Conservation (phyloP, 192 early-diverging fungal species). For the Martensiomyces pterosporus region DNA sequence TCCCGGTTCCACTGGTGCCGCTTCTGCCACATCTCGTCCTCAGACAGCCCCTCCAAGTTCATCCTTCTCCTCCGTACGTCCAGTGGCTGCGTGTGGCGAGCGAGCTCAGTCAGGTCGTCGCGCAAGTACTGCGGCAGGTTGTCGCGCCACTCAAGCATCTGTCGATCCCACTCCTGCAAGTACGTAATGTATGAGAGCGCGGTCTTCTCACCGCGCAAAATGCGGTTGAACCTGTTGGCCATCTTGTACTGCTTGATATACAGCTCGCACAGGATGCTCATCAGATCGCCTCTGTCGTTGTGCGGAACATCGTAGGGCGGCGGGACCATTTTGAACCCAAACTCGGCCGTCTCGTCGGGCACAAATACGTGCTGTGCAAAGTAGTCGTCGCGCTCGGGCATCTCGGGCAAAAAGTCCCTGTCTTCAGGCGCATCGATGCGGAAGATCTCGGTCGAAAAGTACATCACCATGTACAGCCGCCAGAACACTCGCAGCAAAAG, state of each 20-base stretch:
- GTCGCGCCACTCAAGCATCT: slow-evolving; percentile 48
- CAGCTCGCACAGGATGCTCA: slow-evolving; percentile 40
- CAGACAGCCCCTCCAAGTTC: slow-evolving; percentile 42
- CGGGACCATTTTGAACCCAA: slow-evolving; percentile 38
- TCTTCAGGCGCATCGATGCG: slow-evolving; percentile 47
- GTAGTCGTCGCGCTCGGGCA: slow-evolving; percentile 38
- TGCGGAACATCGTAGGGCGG: slow-evolving; percentile 23
- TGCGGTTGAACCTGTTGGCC: slow-evolving; percentile 45
- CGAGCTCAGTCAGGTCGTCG: slow-evolving; percentile 31
- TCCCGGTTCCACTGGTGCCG: slow-evolving; percentile 51
- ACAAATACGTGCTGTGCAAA: slow-evolving; percentile 44
- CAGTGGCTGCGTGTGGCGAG: slow-evolving; percentile 40
- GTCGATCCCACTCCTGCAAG: slow-evolving; percentile 49
- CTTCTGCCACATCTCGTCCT: slow-evolving; percentile 49
- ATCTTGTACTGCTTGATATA: slow-evolving; percentile 46
- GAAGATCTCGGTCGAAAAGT: slow-evolving; percentile 48
- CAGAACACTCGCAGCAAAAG: slow-evolving; percentile 43
- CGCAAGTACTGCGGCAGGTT: slow-evolving; percentile 27
- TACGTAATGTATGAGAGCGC: slow-evolving; percentile 35
- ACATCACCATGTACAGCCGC: slow-evolving; percentile 37
- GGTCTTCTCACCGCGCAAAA: slow-evolving; percentile 42
- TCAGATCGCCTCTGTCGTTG: slow-evolving; percentile 27
- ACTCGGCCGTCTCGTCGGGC: slow-evolving; percentile 32
- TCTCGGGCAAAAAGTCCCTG: slow-evolving; percentile 45
- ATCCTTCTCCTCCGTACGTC: slow-evolving; percentile 36